Conservation (phyloP, 176 grass and related monocot species). For the Cymbopogon citratus region DNA sequence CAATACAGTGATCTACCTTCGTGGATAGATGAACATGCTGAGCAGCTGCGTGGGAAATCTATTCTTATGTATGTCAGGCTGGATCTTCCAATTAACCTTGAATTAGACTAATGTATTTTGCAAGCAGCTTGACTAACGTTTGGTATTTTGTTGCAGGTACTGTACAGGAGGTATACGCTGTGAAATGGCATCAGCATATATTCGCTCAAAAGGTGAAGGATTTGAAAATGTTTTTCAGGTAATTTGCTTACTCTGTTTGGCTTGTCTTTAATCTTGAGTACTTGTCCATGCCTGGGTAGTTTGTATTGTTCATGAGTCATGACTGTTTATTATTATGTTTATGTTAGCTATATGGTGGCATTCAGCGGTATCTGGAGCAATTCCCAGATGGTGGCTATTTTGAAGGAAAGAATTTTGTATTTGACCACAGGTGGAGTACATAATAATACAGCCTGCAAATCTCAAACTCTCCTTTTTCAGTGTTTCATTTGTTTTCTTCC, state of each 20-base stretch:
- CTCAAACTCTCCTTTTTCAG: slow-evolving; percentile 2
- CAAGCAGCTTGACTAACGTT: not conserved
- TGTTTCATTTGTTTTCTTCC: not conserved
- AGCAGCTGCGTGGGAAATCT: slow-evolving; percentile 65
- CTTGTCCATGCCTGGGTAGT: not conserved
- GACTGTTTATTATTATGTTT: slow-evolving; percentile 25
- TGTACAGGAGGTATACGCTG: slow-evolving; percentile 92
- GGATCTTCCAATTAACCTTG: not conserved
- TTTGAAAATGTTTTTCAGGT: slow-evolving; percentile 95
- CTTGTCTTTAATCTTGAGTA: not conserved
- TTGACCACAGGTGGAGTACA: slow-evolving; percentile 57
- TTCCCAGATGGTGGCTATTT: slow-evolving; percentile 91
- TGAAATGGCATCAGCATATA: slow-evolving; percentile 90
- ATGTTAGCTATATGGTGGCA: slow-evolving; percentile 77
- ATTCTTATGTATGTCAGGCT: slow-evolving; percentile 62
- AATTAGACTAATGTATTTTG: not conserved
- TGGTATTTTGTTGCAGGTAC: slow-evolving; percentile 64
- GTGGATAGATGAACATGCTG: slow-evolving; percentile 78
- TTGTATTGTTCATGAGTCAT: slow-evolving; percentile 8
- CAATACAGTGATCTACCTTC: slow-evolving; percentile 84
- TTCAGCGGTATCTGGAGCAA: slow-evolving; percentile 91
- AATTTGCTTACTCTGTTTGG: not conserved
- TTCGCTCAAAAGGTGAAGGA: slow-evolving; percentile 77
- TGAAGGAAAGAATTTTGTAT: slow-evolving; percentile 99
- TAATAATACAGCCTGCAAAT: not conserved